Percentiles rank a stretch among this genome's conserved stretches.
Evolutionary conservation across 1,139 yeast genomes (phyloP).

Genomic region (Diutina catenulata): DNA sequence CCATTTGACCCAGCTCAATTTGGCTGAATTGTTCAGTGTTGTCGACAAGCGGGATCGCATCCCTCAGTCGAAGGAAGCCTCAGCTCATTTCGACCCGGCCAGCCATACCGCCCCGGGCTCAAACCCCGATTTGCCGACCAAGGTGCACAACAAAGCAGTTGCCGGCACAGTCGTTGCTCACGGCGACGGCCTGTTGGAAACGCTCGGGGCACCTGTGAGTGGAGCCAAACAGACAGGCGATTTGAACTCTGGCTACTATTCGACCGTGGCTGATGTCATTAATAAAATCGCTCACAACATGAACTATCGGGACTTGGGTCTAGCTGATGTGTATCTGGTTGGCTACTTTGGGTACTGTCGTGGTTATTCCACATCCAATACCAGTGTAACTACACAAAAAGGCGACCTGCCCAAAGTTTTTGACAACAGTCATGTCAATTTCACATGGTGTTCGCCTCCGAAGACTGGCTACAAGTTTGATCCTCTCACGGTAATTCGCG

Average conservation of each 20-base stretch:
- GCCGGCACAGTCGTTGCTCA: too few relatives aligned
- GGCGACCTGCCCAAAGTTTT: conserved; percentile 13
- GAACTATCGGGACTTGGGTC: conserved; percentile 26
- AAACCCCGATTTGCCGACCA: too few relatives aligned
- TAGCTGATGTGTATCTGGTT: conserved; percentile 50
- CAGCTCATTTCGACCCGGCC: background rate
- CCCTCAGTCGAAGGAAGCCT: background rate
- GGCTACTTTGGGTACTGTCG: conserved; percentile 70
- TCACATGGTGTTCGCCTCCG: conserved; percentile 46
- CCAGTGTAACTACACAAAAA: conserved; percentile 8
- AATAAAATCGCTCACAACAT: conserved; percentile 9
- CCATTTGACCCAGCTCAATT: conserved; percentile 23
- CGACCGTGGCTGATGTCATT: conserved; percentile 9
- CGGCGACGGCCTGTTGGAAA: too few relatives aligned
- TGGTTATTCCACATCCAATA: conserved; percentile 24
- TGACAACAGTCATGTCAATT: conserved; percentile 26
- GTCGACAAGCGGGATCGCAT: background rate
- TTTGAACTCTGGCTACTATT: conserved; percentile 4
- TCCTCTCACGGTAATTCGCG: conserved; percentile 35
- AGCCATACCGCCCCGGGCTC: too few relatives aligned
- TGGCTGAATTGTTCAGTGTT: conserved; percentile 10
- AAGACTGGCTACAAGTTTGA: conserved; percentile 39
- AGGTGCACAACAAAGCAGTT: too few relatives aligned
- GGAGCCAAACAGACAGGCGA: too few relatives aligned
- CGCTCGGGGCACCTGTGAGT: too few relatives aligned